phyloP scores from a whole-genome alignment of 257 asterid species.

The Echium plantagineum region DNA sequence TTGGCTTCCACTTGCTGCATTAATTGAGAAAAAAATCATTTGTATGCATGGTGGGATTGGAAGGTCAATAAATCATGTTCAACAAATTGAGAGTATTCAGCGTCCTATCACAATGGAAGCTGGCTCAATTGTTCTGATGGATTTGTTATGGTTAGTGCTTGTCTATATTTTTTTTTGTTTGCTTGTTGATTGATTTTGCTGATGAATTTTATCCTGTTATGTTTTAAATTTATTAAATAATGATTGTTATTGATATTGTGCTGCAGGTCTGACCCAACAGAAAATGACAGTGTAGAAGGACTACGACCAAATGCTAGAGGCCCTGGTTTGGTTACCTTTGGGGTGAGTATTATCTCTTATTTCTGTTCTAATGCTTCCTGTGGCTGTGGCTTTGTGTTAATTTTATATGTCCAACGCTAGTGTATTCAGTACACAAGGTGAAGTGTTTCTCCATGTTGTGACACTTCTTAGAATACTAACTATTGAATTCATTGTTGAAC shows the following conservation, averaged over 20 bases:
- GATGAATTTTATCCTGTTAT: neutral
- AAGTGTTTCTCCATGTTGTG: neutral
- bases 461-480: neutral
- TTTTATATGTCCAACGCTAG: neutral
- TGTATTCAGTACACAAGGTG: neutral
- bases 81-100: conserved; percentile 89
- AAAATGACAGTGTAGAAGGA: conserved; percentile 99
- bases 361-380: conserved; percentile 4
- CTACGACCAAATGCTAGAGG: conserved; percentile 99
- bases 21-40: conserved; percentile 87
- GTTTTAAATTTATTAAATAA: conserved; percentile 3
- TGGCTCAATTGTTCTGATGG: conserved; percentile 96
- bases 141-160: conserved; percentile 71
- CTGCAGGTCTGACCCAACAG: conserved; percentile 98
- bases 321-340: conserved; percentile 98
- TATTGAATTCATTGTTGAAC: neutral
- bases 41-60: conserved; percentile 99
- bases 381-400: neutral
- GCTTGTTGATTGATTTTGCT: neutral
- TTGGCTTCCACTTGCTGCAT: conserved; percentile 98
- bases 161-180: conserved; percentile 6
- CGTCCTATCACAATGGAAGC: conserved; percentile 99
- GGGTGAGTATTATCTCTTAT: conserved; percentile 46
- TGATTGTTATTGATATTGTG: conserved; percentile 10
- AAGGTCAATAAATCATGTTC: conserved; percentile 90